Percentiles rank a stretch among this genome's conserved stretches.
These are phyloP conservation scores for Ganoderma resinaceum DNA, from an alignment of 1,284 basidiomycete genomes.

Conservation along the genomic window DNA sequence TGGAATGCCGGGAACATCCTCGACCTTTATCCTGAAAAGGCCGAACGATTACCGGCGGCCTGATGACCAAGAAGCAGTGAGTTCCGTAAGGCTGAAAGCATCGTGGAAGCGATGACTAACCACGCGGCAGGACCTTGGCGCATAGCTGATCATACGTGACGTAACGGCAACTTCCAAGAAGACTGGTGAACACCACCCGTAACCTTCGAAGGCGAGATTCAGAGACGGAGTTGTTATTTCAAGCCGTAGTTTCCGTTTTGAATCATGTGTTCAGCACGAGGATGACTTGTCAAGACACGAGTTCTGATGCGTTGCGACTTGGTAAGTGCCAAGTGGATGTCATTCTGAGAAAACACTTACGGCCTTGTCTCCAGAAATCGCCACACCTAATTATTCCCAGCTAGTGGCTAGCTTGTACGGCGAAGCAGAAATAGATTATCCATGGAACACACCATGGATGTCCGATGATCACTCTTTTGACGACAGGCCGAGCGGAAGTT, in stretches of 20 bases:
- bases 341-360: background rate
- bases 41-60: background rate
- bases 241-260: background rate
- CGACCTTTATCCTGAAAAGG: background rate
- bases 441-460: too few species aligned
- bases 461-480: background rate
- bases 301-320: background rate
- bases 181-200: background rate
- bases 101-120: constrained; percentile 2
- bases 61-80: background rate
- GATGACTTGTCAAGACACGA: background rate
- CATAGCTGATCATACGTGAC: background rate
- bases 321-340: background rate
- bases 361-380: background rate
- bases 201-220: background rate
- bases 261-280: background rate
- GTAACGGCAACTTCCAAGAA: background rate
- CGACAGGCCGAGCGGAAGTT: background rate
- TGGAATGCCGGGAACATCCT: background rate
- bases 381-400: too few species aligned
- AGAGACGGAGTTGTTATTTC: background rate
- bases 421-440: too few species aligned
- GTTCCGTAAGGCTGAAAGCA: background rate
- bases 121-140: background rate
- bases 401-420: too few species aligned